Evolutionary conservation across 2,329 filamentous ascomycete species (phyloP), one percentile per base, ranked within the genome.

Genomic region (Fusarium proliferatum): DNA sequence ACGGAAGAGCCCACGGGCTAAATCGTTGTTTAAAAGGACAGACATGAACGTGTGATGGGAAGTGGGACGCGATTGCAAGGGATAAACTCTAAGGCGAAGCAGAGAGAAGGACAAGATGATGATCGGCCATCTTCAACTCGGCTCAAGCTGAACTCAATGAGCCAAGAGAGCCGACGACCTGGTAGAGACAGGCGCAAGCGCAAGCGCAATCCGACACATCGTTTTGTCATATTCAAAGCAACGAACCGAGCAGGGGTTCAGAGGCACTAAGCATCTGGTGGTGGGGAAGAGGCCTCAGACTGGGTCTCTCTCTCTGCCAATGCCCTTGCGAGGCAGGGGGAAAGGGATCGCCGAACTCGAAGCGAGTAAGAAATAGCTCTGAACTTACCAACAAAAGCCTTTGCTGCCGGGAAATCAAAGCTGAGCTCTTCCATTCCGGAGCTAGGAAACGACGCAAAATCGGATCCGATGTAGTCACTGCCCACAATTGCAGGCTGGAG

Each of bases 401-500:
- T 89, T 73, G 81, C 77, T 71, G 86, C 82, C 48, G 80, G 75
- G 72, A 85, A 88, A 69, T 88, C 87, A 77, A 85, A 86, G 72
- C 83, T 79, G 74, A 86, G 86, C 68, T 88, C 87, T 56, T 90
- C 88, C 80, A 89, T 85, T 77, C 80, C 81, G 70, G 81, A 78
- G 33, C 80, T 82, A 58, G 88, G 84, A 79, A 90, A 82, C 38
- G 79, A 89, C 55, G 87, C 82, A 77, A 93, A 89, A 64, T 89
- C 87, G 63, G 83, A 80, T 60, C 84, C 88, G 73, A 88, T 84
- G 79, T 87, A 88, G 78, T 86, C 84, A 67, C 88, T 85, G 75
- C 87, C 86, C 57, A 93, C 88, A 70, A 94, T 92, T 78, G 86
- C 84, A 36, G 91, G 91, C 73, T 88, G 89, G 62, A 92, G 85